A percentile compares a stretch with the other conserved stretches of the same genome.
phyloP scores from a whole-genome alignment of 495 filamentous ascomycete species.

The Cenococcum geophilum region DNA sequence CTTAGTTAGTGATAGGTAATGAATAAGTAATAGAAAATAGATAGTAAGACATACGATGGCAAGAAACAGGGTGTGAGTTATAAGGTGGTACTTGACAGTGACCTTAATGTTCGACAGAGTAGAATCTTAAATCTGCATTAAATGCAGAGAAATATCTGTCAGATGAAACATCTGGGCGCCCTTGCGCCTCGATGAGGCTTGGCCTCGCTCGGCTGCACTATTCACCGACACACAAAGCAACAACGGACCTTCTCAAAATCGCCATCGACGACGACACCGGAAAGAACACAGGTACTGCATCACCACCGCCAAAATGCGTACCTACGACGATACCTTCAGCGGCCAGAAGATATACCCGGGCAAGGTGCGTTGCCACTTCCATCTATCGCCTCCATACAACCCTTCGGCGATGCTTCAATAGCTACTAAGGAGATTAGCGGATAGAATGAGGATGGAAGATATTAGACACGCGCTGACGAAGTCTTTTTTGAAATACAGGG shows the following conservation, averaged over 20 bases:
- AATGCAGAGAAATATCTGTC: no score
- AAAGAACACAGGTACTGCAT: conserved; percentile 29
- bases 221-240: conserved; percentile 7
- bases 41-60: no score
- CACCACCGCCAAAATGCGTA: conserved; percentile 74
- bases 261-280: conserved; percentile 27
- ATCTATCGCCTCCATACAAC: not conserved
- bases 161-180: not conserved
- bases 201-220: not conserved
- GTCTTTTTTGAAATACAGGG: conserved; percentile 49
- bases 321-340: conserved; percentile 97
- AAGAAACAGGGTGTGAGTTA: no score
- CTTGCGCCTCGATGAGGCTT: not conserved
- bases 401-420: not conserved
- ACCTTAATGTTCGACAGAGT: no score
- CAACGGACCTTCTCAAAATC: conserved; percentile 1
- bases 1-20: no score
- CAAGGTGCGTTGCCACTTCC: conserved; percentile 64
- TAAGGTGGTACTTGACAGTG: no score
- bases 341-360: conserved; percentile 98
- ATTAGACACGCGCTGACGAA: conserved; percentile 20
- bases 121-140: no score
- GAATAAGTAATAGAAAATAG: no score
- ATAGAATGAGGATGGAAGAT: not conserved
- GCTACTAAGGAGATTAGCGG: no score